Evolutionary conservation across 1,284 basidiomycete genomes (phyloP), one percentile per base, ranked within the genome.

Genomic region (Malassezia restricta): DNA sequence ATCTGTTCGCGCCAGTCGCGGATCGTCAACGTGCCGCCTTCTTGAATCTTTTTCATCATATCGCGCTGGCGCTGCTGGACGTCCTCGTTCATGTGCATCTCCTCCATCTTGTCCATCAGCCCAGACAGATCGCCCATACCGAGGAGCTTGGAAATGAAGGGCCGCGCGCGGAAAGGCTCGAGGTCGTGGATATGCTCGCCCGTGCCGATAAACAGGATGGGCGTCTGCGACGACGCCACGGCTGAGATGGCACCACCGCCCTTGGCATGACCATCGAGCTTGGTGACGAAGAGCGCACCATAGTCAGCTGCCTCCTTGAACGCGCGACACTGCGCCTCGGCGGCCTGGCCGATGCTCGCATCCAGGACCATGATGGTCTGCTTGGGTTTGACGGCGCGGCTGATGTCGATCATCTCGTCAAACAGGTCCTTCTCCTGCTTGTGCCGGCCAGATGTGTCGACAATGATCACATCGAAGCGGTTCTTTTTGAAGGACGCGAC

Each of bases 211-310:
- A 98, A 99, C 68, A 96, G 94, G 74, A 99, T 98, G 0, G 94
- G 92, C 12, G 94, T 99, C 71, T 87, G 85, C 6, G 92, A 98
- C 5, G 84, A 91, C n/a, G 92, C 94, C 39, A 99, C 92, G 60
- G 92, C 92, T 43, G 94, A 98, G 59, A 99, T 98, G 32, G 94
- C 94, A 55, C 94, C 94, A 75, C 94, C 94, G 62, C 94, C 94
- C 74, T 96, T 98, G 1, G 94, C 94, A 73, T 99, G 94, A 6
- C 94, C 94, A 67, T 99, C 94, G 81, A 99, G 89, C 77, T 99
- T 99, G 20, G 94, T 99, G 15, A 99, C 92, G 61, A 99, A 94
- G 65, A 99, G 98, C 1, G 92, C 91, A 63, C 92, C 94, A 74
- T 96, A 99, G 70, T 94, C 83, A 12, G 91, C 87, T 59, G 86